These are phyloP conservation scores for Leccinum boreale DNA, from an alignment of 768 basidiomycete species.

Conservation along the genomic window DNA sequence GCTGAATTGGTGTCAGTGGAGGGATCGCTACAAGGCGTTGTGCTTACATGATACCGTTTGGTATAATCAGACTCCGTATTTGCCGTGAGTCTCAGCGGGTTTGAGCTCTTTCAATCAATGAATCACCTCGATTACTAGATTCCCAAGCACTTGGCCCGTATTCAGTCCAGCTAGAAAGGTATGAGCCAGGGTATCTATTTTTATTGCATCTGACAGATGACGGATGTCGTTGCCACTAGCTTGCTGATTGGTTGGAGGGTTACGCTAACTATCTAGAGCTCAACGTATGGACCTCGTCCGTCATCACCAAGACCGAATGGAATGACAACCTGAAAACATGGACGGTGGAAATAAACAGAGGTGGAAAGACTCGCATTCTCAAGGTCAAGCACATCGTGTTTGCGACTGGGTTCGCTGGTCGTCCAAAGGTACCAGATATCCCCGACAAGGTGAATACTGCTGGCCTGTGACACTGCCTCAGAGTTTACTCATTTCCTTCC, in stretches of 20 bases:
- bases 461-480: not conserved
- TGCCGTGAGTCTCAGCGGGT: conserved; percentile 36
- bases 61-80: conserved; percentile 56
- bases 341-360: conserved; percentile 41
- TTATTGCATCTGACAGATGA: not conserved
- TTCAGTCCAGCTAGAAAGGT: conserved; percentile 52
- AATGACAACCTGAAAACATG: conserved; percentile 39
- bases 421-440: conserved; percentile 42
- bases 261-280: conserved; percentile 60
- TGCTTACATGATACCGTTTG: conserved; percentile 53
- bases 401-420: conserved; percentile 50
- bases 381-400: conserved; percentile 52
- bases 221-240: conserved; percentile 28
- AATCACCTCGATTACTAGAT: conserved; percentile 41
- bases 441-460: conserved; percentile 37
- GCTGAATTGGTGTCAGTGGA: conserved; percentile 36
- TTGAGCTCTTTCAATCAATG: conserved; percentile 23
- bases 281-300: conserved; percentile 58
- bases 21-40: conserved; percentile 55
- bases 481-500: not conserved
- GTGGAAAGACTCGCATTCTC: conserved; percentile 33
- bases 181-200: not conserved
- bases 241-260: conserved; percentile 65
- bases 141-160: conserved; percentile 42
- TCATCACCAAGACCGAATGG: conserved; percentile 37